Conservation (phyloP, 192 early-diverging fungal genomes). For the Gonapodya prolifera region DNA sequence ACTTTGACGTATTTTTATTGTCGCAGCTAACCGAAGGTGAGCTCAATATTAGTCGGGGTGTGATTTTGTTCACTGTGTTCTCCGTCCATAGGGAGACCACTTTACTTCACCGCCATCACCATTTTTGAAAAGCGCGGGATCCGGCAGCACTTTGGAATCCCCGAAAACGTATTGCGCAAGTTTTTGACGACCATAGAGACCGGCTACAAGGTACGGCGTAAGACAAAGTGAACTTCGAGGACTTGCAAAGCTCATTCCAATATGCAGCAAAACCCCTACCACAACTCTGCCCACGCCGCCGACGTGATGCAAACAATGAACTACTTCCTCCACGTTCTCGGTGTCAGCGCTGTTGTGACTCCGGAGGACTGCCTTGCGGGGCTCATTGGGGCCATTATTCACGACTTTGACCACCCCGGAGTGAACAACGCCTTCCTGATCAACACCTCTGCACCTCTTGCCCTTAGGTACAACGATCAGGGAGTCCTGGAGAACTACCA, state of each 20-base stretch:
- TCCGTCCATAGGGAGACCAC: background rate
- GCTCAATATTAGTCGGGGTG: background rate
- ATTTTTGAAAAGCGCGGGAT: conserved; percentile 2
- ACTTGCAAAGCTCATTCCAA: no score
- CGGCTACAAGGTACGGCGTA: conserved; percentile 16
- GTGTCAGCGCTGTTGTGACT: conserved; percentile 25
- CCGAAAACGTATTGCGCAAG: conserved; percentile 31
- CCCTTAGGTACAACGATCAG: conserved; percentile 82
- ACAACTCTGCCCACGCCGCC: conserved; percentile 90
- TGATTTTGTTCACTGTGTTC: no score
- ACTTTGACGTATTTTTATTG: conserved; percentile 40
- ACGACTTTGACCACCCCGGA: conserved; percentile 84
- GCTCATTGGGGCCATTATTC: conserved; percentile 60
- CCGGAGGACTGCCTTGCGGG: conserved; percentile 53
- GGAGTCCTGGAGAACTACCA: conserved; percentile 93
- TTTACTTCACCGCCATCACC: background rate
- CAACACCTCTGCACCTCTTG: conserved; percentile 63
- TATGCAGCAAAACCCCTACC: conserved; percentile 63
- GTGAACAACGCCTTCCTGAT: conserved; percentile 91
- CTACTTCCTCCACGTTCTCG: conserved; percentile 61
- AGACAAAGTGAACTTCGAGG: no score
- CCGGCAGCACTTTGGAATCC: conserved; percentile 23
- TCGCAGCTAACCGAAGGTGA: conserved; percentile 29
- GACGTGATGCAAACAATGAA: conserved; percentile 87
- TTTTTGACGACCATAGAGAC: conserved; percentile 28